A percentile compares a stretch with the other conserved stretches of the same genome.
Evolutionary conservation across 371 early-diverging fungal species (phyloP).

Genomic region (Umbelopsis sp.): DNA sequence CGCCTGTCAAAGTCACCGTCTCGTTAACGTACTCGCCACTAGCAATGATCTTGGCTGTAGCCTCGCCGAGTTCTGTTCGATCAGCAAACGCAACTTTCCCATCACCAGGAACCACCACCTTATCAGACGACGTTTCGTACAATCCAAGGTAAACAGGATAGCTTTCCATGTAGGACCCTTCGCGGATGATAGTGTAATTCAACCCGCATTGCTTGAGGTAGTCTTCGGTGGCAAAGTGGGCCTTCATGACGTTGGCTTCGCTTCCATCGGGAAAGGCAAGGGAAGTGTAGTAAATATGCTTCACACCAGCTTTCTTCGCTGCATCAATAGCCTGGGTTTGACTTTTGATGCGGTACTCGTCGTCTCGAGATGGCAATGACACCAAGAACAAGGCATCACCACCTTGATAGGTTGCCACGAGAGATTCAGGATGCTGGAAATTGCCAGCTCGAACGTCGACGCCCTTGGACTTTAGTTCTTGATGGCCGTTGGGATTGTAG

Average conservation of each 20-base stretch:
- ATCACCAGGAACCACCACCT: conserved; percentile 2
- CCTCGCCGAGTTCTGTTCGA: conserved; percentile 4
- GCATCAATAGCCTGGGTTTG: background rate
- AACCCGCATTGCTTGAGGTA: background rate
- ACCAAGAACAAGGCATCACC: background rate
- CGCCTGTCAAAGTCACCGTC: background rate
- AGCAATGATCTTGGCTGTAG: conserved; percentile 1
- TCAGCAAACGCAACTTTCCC: background rate
- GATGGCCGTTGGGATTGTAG: background rate
- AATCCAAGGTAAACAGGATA: conserved; percentile 1
- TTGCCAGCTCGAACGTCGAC: background rate
- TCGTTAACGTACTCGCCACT: background rate
- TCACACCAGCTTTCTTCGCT: background rate
- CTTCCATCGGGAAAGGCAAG: conserved; percentile 1
- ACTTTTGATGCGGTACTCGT: background rate
- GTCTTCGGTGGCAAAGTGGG: conserved; percentile 12
- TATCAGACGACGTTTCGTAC: background rate
- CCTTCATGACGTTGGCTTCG: conserved; percentile 7
- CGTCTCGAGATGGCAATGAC: conserved; percentile 4
- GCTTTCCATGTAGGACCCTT: conserved; percentile 9
- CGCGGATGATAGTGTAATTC: conserved; percentile 7
- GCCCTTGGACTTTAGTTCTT: background rate
- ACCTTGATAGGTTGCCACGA: background rate
- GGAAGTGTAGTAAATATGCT: conserved; percentile 7
- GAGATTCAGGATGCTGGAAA: background rate